Evolutionary conservation across 108 stramenopile genomes (phyloP).

Genomic region (Seminavis robusta): DNA sequence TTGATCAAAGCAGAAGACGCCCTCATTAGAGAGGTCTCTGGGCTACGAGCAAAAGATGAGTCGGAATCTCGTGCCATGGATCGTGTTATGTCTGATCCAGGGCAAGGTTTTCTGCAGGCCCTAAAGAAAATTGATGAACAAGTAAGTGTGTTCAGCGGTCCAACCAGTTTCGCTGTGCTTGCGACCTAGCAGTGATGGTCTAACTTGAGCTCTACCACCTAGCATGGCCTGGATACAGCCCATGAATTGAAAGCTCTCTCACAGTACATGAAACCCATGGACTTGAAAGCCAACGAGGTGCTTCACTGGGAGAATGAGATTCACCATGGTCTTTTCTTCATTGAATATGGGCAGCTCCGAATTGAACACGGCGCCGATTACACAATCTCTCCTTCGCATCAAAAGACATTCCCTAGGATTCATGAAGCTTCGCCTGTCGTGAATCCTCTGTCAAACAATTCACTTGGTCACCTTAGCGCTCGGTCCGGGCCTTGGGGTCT

Average conservation of each 20-base stretch:
- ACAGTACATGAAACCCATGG: conserved; percentile 32
- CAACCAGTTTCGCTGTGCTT: too few species aligned
- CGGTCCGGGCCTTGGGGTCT: too few species aligned
- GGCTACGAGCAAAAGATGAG: too few species aligned
- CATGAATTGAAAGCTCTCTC: conserved; percentile 28
- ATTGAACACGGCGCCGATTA: conserved; percentile 4
- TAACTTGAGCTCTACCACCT: conserved; percentile 39
- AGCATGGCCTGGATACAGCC: conserved; percentile 25
- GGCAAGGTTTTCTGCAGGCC: conserved; percentile 37
- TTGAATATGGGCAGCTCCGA: conserved; percentile 46
- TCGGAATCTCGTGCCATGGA: neutral
- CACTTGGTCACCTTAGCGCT: too few species aligned
- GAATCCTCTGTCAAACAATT: too few species aligned
- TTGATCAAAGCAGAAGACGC: conserved; percentile 66
- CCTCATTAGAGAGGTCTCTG: conserved; percentile 31
- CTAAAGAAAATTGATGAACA: conserved; percentile 42
- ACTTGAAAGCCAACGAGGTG: conserved; percentile 34
- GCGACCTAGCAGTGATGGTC: conserved; percentile 36
- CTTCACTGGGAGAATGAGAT: conserved; percentile 21
- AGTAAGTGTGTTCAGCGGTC: conserved; percentile 15
- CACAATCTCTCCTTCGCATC: conserved; percentile 6
- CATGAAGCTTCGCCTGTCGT: too few species aligned
- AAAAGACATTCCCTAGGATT: too few species aligned
- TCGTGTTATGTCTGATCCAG: conserved; percentile 8
- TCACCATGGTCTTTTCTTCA: conserved; percentile 53